Evolutionary conservation across 495 filamentous ascomycete genomes (phyloP).

Genomic region (Penicillium ucsense): DNA sequence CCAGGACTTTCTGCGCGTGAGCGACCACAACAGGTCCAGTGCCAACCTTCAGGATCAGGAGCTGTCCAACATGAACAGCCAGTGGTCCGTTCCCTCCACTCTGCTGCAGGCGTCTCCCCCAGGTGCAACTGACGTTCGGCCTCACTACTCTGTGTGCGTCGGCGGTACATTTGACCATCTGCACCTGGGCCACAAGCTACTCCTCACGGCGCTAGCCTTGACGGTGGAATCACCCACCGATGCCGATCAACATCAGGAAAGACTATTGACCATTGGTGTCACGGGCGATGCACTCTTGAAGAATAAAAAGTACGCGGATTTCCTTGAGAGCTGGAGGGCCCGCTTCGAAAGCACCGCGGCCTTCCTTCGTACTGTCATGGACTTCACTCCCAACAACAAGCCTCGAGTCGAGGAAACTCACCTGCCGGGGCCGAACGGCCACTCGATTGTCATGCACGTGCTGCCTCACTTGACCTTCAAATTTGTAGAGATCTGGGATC

Average conservation of each 20-base stretch:
- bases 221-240: constrained; percentile 43
- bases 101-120: constrained; percentile 6
- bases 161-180: constrained; percentile 97
- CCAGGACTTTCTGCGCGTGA: constrained; percentile 14
- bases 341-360: constrained; percentile 56
- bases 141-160: constrained; percentile 58
- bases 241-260: constrained; percentile 23
- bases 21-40: constrained; percentile 1
- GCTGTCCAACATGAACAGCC: too few species aligned
- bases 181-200: constrained; percentile 89
- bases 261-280: constrained; percentile 66
- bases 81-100: constrained; percentile 10
- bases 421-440: constrained; percentile 40
- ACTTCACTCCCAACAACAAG: constrained; percentile 32
- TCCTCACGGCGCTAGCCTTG: constrained; percentile 76
- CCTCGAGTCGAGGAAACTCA: constrained; percentile 22
- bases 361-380: constrained; percentile 65
- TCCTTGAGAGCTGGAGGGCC: constrained; percentile 65
- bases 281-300: constrained; percentile 76
- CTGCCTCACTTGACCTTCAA: constrained; percentile 46
- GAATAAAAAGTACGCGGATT: constrained; percentile 80
- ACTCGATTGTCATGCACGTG: constrained; percentile 38
- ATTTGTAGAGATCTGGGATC: constrained; percentile 76
- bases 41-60: too few species aligned
- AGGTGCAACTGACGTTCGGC: constrained; percentile 2